phyloP scores from a whole-genome alignment of 768 basidiomycete species.

The Hysterangium stoloniferum region DNA sequence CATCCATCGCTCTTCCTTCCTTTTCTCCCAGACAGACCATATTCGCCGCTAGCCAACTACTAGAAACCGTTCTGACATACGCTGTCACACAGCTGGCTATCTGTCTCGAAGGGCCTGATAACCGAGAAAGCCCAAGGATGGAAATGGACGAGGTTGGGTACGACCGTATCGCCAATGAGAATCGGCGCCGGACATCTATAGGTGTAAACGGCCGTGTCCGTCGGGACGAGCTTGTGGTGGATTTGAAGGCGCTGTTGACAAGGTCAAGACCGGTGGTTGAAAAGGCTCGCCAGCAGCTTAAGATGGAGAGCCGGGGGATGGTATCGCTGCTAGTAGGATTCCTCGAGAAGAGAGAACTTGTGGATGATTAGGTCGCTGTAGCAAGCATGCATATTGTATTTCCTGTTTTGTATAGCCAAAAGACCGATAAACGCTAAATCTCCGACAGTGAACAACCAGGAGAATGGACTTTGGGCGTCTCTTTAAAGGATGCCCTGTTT shows the following conservation, averaged over 20 bases:
- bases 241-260: slow-evolving; percentile 56
- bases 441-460: not conserved
- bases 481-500: no score
- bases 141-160: slow-evolving; percentile 38
- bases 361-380: not conserved
- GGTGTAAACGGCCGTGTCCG: slow-evolving; percentile 58
- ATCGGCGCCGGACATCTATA: slow-evolving; percentile 34
- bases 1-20: slow-evolving; percentile 18
- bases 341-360: slow-evolving; percentile 7
- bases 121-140: slow-evolving; percentile 20
- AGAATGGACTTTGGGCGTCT: not conserved
- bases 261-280: slow-evolving; percentile 57
- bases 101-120: slow-evolving; percentile 68
- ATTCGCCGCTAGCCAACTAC: slow-evolving; percentile 46
- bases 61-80: slow-evolving; percentile 65
- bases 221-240: slow-evolving; percentile 69
- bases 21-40: slow-evolving; percentile 33
- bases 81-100: slow-evolving; percentile 70
- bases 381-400: slow-evolving; percentile 1
- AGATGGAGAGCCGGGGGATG: slow-evolving; percentile 1
- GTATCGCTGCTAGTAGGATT: not conserved
- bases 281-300: slow-evolving; percentile 27
- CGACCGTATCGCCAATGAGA: slow-evolving; percentile 26
- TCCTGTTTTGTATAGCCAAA: not conserved
- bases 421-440: not conserved